A percentile compares a stretch with the other conserved stretches of the same genome.
Evolutionary conservation across 495 filamentous ascomycete genomes (phyloP).

Genomic region (Xylaria intraflava): DNA sequence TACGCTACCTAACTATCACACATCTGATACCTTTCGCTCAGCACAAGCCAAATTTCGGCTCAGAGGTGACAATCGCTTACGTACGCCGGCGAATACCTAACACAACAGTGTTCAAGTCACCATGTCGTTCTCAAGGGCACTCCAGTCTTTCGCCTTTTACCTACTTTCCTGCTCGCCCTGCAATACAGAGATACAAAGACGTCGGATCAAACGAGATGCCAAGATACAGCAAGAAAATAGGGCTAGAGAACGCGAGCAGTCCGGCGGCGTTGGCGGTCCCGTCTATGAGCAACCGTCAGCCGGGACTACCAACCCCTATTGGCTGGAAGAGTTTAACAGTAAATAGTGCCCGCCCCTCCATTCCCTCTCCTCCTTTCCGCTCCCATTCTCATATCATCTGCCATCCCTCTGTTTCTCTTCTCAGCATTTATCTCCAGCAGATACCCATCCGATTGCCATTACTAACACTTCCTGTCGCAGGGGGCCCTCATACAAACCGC

Average conservation of each 20-base stretch:
- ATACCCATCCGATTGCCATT: not conserved
- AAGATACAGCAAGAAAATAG: conserved; percentile 21
- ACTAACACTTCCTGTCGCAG: conserved; percentile 5
- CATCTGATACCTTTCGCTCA: not conserved
- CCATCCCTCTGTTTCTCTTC: not conserved
- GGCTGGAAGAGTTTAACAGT: conserved; percentile 68
- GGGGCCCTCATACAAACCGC: conserved; percentile 64
- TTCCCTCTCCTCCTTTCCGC: not conserved
- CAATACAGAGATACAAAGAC: conserved; percentile 52
- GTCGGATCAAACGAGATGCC: conserved; percentile 61
- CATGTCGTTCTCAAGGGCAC: conserved; percentile 49
- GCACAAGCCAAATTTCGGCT: not conserved
- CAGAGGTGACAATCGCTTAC: no score
- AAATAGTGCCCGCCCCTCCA: not conserved
- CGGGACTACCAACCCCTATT: conserved; percentile 78
- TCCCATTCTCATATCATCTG: not conserved
- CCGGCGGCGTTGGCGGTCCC: conserved; percentile 57
- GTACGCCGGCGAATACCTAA: no score
- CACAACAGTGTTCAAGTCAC: conserved; percentile 5
- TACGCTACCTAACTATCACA: not conserved
- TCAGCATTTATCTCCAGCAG: not conserved
- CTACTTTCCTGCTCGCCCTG: conserved; percentile 79
- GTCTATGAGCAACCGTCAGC: conserved; percentile 70
- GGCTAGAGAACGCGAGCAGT: not conserved
- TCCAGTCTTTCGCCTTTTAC: conserved; percentile 84